Base-by-base conservation (phyloP, 2,329 filamentous ascomycete genomes). In the Pyrenophora teres region DNA sequence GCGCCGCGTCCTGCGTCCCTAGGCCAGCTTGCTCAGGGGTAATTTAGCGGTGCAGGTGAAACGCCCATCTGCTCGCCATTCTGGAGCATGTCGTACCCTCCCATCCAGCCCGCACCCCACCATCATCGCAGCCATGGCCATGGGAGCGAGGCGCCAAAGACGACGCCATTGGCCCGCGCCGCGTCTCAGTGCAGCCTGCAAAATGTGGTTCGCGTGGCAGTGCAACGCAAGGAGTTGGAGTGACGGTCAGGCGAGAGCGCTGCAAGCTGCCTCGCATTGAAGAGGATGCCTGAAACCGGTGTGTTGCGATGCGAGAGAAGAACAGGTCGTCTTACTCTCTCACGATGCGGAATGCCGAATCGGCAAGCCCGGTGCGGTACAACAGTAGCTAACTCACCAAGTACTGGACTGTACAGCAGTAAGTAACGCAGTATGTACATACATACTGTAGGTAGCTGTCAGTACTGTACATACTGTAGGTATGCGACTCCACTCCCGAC, bases 1-100 rank as follows among this genome's bases (percentile, higher is more conserved):
- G 60, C 56, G 54, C 52, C 42, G 33, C 51, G 49, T 48, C 50
- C 52, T 39, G 33, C 51, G 49, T 48, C 50, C 43, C 41, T 53
- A 52, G 46, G 37, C 51, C 46, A 48, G 50, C 45, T 25, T 52
- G 41, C 54, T 56, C 61, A 59, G 60, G 59, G 64, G 66, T 44
- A 54, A 58, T 54, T 48, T 38, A 48, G 44, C 44, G 48, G 46
- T 57, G 51, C 27, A 56, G 55, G 45, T 72, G 69, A 72, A 71
- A 72, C 69, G 53, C 52, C 54, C 62, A 44, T 50, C 54, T 55
- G 37, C 51, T 54, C 51, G 51, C 51, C 51, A 49, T 52, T 13
- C 45, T 49, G 45, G 25, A 31, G 16, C 36, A 51, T 38, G 39
- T 37, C 33, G 46, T 54, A 27, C 46, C 40, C 25, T 27, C 37